Evolutionary conservation across 2,329 filamentous ascomycete species (phyloP), one percentile per base, ranked within the genome.

Genomic region (Blastomyces parvus): DNA sequence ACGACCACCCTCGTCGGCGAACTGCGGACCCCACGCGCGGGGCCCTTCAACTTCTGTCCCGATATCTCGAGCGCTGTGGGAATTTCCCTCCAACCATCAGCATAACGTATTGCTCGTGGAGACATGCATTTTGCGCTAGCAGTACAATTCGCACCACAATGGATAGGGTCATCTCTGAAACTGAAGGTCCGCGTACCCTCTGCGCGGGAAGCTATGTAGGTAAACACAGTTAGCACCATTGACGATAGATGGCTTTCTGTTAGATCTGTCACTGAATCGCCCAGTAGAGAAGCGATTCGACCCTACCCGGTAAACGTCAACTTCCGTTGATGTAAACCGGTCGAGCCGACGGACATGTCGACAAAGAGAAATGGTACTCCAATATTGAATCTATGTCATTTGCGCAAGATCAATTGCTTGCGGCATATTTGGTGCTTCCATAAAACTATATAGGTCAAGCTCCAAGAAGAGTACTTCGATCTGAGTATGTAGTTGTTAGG

Each of bases 331-430:
- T 61, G 30, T 38, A 8, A 38, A 2, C 22, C 17, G 33, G 17
- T 14, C 40, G 59, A 40, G 53, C 59, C 14, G 59, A 61, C 17
- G 36, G 44, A 52, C 33, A 52, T 61, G 46, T 50, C 22, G 59
- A 27, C 38, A 14, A 14, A 33, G 27, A 46, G 17, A 27, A 61
- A 55, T 61, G 40, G 27, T 50, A 61, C 46, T 33, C 59, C 59
- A 19, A 40, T 53, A 2, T 61, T 46, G 59, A 19, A 55, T 50
- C 19, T 38, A 33, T 53, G 40, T 33, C 48, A 44, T 61, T 48
- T 36, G 13, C n/a, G n/a, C n/a, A 1, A 22, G 59, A 44, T 3
- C 9, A 61, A 46, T 19, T 58, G 14, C 42, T 36, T 58, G 33
- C 36, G 5, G 36, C 55, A 7, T 22, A 36, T 42, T 13, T 36